These are phyloP conservation scores for Draba incana DNA, from an alignment of 345 rosid species.

Conservation along the genomic window DNA sequence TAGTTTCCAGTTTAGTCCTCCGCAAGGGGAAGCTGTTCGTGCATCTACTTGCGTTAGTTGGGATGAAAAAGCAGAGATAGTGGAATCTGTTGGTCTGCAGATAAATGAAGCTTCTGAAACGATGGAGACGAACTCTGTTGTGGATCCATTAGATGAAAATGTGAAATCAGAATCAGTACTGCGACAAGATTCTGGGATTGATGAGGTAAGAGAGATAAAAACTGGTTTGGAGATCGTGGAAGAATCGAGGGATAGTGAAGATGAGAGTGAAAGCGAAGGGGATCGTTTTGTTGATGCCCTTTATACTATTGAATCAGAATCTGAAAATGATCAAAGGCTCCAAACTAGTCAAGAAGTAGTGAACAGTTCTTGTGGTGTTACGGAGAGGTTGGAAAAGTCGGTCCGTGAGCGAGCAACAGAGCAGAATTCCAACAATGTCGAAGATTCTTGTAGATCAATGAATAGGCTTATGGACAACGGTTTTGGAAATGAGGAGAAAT, in stretches of 20 bases:
- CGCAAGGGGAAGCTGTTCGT: slow-evolving; percentile 45
- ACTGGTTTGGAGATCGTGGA: slow-evolving; percentile 53
- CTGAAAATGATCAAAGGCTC: slow-evolving; percentile 42
- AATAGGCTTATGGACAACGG: not conserved
- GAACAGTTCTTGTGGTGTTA: slow-evolving; percentile 22
- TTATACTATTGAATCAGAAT: slow-evolving; percentile 81
- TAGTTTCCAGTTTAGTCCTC: slow-evolving; percentile 44
- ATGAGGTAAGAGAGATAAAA: slow-evolving; percentile 58
- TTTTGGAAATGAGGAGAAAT: slow-evolving; percentile 28
- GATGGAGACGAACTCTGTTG: slow-evolving; percentile 21
- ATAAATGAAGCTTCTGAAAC: slow-evolving; percentile 44
- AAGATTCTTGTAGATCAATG: slow-evolving; percentile 16
- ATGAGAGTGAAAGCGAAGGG: slow-evolving; percentile 78
- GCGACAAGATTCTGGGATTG: slow-evolving; percentile 52
- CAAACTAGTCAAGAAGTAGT: slow-evolving; percentile 25
- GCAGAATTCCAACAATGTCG: slow-evolving; percentile 13
- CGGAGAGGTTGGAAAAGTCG: slow-evolving; percentile 25
- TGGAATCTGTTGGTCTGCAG: slow-evolving; percentile 47
- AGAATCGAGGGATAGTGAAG: slow-evolving; percentile 54
- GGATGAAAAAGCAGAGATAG: slow-evolving; percentile 86
- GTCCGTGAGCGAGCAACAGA: slow-evolving; percentile 28
- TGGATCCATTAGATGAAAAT: slow-evolving; percentile 30
- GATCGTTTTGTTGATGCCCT: slow-evolving; percentile 84
- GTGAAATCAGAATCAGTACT: slow-evolving; percentile 39
- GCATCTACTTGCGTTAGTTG: slow-evolving; percentile 60